Percentiles rank a stretch among this genome's conserved stretches.
phyloP scores from a whole-genome alignment of 179 eudicot genomes.

The Patellifolia procumbens region DNA sequence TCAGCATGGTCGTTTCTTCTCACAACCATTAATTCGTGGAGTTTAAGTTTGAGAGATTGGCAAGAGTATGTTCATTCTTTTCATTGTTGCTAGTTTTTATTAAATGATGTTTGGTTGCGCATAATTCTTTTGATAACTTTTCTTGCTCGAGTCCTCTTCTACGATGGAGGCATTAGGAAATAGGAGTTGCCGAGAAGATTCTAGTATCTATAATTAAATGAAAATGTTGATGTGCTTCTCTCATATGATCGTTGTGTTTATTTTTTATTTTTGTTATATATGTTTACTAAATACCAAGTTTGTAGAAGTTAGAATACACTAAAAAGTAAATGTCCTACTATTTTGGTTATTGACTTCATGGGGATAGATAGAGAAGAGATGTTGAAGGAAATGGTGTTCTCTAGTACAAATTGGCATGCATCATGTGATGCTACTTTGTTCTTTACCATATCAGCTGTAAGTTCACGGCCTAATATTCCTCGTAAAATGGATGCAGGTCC shows the following conservation, averaged over 20 bases:
- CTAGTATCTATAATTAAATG: not conserved
- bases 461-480: not conserved
- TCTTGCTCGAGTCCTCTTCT: not conserved
- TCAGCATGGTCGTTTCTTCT: constrained; percentile 96
- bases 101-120: not conserved
- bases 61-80: constrained; percentile 58
- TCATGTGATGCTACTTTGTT: not conserved
- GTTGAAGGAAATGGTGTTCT: not conserved
- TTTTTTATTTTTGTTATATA: not conserved
- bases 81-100: too few relatives aligned
- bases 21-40: constrained; percentile 60
- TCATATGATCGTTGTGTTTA: not conserved
- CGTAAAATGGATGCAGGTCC: constrained; percentile 48
- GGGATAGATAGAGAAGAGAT: not conserved
- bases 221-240: not conserved
- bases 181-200: not conserved
- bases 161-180: not conserved
- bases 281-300: not conserved
- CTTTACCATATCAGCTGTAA: not conserved
- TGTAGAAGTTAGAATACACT: not conserved
- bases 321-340: not conserved
- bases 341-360: not conserved
- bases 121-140: not conserved
- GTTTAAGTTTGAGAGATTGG: constrained; percentile 64
- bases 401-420: not conserved